phyloP scores from a whole-genome alignment of 306 rosid species.

The Lupinus albus region DNA sequence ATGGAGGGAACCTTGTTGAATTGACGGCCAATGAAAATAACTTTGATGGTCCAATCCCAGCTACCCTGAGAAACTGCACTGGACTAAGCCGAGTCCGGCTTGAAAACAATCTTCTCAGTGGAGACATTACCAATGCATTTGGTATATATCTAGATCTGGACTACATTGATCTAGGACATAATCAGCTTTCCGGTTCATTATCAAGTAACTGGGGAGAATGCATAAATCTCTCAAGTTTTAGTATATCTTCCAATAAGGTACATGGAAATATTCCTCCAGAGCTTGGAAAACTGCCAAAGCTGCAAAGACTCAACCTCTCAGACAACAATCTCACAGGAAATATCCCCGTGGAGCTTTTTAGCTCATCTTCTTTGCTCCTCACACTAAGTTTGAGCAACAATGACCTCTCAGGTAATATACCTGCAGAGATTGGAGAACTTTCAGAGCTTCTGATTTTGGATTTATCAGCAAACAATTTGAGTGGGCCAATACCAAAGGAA shows the following conservation, averaged over 20 bases:
- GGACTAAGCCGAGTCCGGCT: slow-evolving; percentile 27
- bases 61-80: slow-evolving; percentile 39
- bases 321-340: slow-evolving; percentile 37
- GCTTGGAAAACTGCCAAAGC: slow-evolving; percentile 27
- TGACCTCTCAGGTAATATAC: slow-evolving; percentile 35
- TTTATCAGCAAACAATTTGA: slow-evolving; percentile 40
- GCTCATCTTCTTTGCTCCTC: slow-evolving; percentile 29
- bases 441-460: slow-evolving; percentile 30
- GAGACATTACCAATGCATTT: slow-evolving; percentile 41
- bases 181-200: slow-evolving; percentile 37
- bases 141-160: slow-evolving; percentile 31
- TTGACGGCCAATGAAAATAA: slow-evolving; percentile 35
- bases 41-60: slow-evolving; percentile 37
- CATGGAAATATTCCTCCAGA: slow-evolving; percentile 39
- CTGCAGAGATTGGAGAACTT: slow-evolving; percentile 32
- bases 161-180: slow-evolving; percentile 41
- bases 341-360: slow-evolving; percentile 34
- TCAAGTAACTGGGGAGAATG: slow-evolving; percentile 43
- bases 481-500: slow-evolving; percentile 40
- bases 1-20: slow-evolving; percentile 37
- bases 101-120: slow-evolving; percentile 36
- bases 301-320: slow-evolving; percentile 39
- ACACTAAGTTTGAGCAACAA: slow-evolving; percentile 31
- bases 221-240: slow-evolving; percentile 34
- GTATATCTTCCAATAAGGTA: slow-evolving; percentile 36